Evolutionary conservation across 2,329 filamentous ascomycete genomes (phyloP).

Genomic region (Pseudocercospora macadamiae): DNA sequence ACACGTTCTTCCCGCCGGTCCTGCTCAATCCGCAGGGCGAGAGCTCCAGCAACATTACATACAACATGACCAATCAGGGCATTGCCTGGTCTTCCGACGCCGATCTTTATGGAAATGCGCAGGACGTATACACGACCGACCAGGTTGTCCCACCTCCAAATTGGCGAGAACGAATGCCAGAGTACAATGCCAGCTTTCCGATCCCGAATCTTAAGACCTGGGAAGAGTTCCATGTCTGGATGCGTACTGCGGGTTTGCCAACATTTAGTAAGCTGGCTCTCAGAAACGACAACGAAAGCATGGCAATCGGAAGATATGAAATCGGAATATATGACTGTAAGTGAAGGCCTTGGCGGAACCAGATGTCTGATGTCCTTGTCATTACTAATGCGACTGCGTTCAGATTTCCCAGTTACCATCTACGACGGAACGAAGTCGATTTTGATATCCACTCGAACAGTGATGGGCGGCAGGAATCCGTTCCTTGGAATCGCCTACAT

Average conservation of each 20-base stretch:
- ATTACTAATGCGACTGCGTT: conserved; percentile 21
- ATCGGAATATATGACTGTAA: conserved; percentile 78
- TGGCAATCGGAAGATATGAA: conserved; percentile 73
- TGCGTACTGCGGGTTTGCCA: conserved; percentile 92
- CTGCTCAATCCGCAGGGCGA: conserved; percentile 57
- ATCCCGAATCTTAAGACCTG: conserved; percentile 74
- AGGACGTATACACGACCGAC: conserved; percentile 48
- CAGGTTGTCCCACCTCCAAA: conserved; percentile 83
- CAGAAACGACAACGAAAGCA: conserved; percentile 71
- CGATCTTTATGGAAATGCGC: conserved; percentile 71
- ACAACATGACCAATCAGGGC: conserved; percentile 73
- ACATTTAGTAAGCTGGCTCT: conserved; percentile 92
- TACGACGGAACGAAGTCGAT: conserved; percentile 91
- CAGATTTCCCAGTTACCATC: conserved; percentile 73
- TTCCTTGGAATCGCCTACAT: conserved; percentile 97
- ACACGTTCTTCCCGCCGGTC: conserved; percentile 73
- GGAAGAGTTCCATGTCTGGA: conserved; percentile 96
- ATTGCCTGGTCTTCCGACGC: conserved; percentile 89
- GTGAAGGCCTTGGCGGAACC: conserved; percentile 42
- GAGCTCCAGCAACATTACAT: conserved; percentile 54
- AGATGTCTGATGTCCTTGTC: conserved; percentile 16
- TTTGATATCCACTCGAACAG: conserved; percentile 83
- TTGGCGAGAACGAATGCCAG: conserved; percentile 72
- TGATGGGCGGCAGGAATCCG: conserved; percentile 92
- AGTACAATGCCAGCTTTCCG: conserved; percentile 66